Base-by-base conservation (phyloP, 495 filamentous ascomycete genomes). In the Annulohypoxylon nitens region DNA sequence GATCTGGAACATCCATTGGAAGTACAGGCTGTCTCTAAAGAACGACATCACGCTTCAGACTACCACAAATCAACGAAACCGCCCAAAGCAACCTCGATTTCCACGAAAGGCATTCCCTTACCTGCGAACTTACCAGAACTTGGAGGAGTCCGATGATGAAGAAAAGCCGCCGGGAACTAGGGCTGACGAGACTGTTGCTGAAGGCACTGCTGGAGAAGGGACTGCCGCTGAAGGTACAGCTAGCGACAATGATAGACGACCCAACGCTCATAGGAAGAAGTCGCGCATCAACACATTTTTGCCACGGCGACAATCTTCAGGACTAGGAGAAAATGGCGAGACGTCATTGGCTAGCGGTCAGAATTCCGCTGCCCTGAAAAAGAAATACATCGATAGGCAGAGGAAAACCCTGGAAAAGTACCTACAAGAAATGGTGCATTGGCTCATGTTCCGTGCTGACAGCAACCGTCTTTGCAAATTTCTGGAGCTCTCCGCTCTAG, bases 401-500 rank as follows among this genome's bases (percentile, higher is more conserved):
- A 88, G 95, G 59, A 91, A 89, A 79, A 94, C 93, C 74, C 84
- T 99, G 10, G 96, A 98, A 78, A 88, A 87, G 37, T 99, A 99
- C 78, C 83, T 99, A n/a, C 93, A 95, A 74, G 91, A 95, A 74
- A 91, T 98, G 90, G 97, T 97, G 25, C 87, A 92, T 18, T 97
- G 93, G 86, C 88, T 98, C 73, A 98, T 98, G 73, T 98, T 99
- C 82, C 89, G 96, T 50, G 89, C 96, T 14, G 97, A 98, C 75
- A 97, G 94, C 80, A 99, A 97, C 76, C 90, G 96, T 11, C 83
- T 99, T 11, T 99, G 96, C 83, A 95, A 95, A 75, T 99, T 99
- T 78, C 83, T 99, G 11, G 96, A 99, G 79, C 80, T 99, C 4
- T 98, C 96, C 64, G 94, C 97, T 2, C 85, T 99, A 7, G 97